phyloP scores from a whole-genome alignment of 179 eudicot genomes.

The Beta lomatogona region DNA sequence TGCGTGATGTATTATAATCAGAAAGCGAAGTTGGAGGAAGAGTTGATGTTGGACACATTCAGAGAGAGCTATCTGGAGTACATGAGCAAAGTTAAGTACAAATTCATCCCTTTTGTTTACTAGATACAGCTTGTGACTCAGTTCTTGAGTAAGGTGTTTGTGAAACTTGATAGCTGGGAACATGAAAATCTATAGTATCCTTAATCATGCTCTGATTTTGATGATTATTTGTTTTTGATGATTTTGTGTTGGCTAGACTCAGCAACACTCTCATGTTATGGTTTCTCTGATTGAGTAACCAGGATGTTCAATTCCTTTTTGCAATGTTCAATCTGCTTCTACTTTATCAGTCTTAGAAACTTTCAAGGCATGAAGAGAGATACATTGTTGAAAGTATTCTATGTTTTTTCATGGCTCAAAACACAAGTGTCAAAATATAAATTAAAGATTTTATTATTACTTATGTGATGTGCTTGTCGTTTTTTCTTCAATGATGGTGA shows the following conservation, averaged over 20 bases:
- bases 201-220: conserved; percentile 3
- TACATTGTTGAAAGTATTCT: not conserved
- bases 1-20: conserved; percentile 72
- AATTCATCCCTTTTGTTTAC: conserved; percentile 82
- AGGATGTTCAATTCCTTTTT: not conserved
- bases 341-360: not conserved
- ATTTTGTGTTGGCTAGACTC: conserved; percentile 10
- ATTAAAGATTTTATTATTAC: not conserved
- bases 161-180: conserved; percentile 26
- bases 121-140: conserved; percentile 38
- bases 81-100: conserved; percentile 67
- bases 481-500: not conserved
- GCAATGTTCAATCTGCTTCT: not conserved
- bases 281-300: not conserved
- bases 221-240: conserved; percentile 9
- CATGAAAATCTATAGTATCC: conserved; percentile 2
- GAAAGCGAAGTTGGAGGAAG: conserved; percentile 81
- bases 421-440: not conserved
- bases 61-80: conserved; percentile 63
- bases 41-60: conserved; percentile 65
- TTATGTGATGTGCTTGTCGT: not conserved
- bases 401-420: not conserved
- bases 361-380: not conserved
- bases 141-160: conserved; percentile 20
- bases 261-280: not conserved